phyloP scores from a whole-genome alignment of 139 green algal genomes.

The Pleodorina starrii region DNA sequence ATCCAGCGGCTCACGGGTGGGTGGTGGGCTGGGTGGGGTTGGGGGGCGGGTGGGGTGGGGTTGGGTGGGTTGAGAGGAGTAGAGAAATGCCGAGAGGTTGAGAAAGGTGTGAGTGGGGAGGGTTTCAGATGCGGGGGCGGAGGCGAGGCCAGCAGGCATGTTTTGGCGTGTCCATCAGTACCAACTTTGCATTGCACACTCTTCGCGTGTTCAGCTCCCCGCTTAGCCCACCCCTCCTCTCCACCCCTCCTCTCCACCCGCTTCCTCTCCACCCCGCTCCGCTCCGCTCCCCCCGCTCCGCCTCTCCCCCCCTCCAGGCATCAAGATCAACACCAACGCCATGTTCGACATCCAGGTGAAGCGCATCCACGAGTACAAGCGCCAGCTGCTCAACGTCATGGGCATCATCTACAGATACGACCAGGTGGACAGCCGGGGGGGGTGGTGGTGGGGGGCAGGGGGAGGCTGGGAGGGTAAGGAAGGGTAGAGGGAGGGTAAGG shows the following conservation, averaged over 20 bases:
- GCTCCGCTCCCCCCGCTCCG: background rate
- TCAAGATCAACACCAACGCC: constrained; percentile 78
- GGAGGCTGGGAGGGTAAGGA: background rate
- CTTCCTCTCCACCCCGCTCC: background rate
- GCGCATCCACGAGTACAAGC: constrained; percentile 97
- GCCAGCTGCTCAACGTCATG: constrained; percentile 93
- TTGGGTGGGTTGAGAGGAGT: background rate
- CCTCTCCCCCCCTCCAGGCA: constrained; percentile 66
- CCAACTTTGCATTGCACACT: no score
- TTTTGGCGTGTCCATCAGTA: no score
- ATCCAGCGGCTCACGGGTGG: constrained; percentile 73
- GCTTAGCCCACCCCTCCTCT: no score
- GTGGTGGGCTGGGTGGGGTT: background rate
- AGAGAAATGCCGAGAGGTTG: no score
- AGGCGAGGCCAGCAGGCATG: no score
- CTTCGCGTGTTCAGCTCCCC: no score
- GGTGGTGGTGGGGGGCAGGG: background rate
- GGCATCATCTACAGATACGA: constrained; percentile 89
- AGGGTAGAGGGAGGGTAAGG: no score
- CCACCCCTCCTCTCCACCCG: background rate
- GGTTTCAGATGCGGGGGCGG: no score
- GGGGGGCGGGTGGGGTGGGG: background rate
- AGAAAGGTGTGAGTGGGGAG: no score
- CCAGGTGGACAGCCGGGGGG: constrained; percentile 16
- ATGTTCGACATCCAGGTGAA: constrained; percentile 98